Evolutionary conservation across 805 yeast species (phyloP).

Genomic region (Candida alai): DNA sequence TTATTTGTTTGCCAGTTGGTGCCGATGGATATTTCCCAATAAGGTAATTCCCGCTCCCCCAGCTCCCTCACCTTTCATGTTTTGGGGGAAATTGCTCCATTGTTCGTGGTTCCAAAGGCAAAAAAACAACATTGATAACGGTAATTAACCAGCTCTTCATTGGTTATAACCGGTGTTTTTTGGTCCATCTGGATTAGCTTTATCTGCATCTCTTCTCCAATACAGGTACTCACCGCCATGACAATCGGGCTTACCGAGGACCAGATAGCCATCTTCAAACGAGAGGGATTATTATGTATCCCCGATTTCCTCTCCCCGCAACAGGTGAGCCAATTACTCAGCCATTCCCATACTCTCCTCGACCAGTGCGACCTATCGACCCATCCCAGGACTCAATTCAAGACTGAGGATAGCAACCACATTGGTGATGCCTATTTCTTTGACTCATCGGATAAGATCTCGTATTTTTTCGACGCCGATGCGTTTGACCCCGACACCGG

Average conservation of each 20-base stretch:
- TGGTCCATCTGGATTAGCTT: too few species aligned
- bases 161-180: too few species aligned
- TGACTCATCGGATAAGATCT: slow-evolving; percentile 63
- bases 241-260: slow-evolving; percentile 29
- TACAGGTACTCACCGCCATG: too few species aligned
- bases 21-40: too few species aligned
- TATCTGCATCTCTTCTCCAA: too few species aligned
- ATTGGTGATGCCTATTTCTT: slow-evolving; percentile 73
- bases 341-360: slow-evolving; percentile 44
- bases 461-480: slow-evolving; percentile 67
- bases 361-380: slow-evolving; percentile 44
- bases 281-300: slow-evolving; percentile 60
- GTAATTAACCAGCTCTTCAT: too few species aligned
- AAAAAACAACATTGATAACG: too few species aligned
- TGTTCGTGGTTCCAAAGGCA: too few species aligned
- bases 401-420: slow-evolving; percentile 56
- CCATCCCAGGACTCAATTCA: slow-evolving; percentile 71
- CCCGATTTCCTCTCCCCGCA: slow-evolving; percentile 47
- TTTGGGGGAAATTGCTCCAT: too few species aligned
- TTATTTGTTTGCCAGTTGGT: too few species aligned
- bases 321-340: slow-evolving; percentile 38
- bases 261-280: slow-evolving; percentile 48
- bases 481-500: slow-evolving; percentile 58
- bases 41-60: too few species aligned
- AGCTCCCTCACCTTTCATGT: too few species aligned